phyloP scores from a whole-genome alignment of 306 rosid species.

The Vigna reflexopilosa region DNA sequence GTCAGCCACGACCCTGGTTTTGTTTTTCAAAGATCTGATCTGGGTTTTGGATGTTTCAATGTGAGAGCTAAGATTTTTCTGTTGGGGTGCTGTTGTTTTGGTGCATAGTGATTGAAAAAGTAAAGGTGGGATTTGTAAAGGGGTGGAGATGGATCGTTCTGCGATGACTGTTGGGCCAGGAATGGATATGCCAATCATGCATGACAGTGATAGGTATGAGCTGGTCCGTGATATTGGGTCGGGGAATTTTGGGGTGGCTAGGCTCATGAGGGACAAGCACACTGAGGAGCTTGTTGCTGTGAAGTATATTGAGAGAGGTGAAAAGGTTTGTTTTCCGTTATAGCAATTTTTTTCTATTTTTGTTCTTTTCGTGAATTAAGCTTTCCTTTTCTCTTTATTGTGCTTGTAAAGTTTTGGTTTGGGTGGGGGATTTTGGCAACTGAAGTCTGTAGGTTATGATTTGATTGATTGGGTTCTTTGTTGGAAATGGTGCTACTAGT shows the following conservation, averaged over 20 bases:
- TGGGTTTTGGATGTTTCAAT: conserved; percentile 42
- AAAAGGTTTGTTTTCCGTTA: conserved; percentile 78
- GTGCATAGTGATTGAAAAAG: conserved; percentile 21
- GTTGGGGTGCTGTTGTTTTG: conserved; percentile 22
- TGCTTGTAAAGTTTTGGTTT: conserved; percentile 2
- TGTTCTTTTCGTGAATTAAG: background rate
- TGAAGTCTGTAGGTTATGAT: background rate
- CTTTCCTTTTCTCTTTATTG: background rate
- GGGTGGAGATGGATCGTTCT: conserved; percentile 64
- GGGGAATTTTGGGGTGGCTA: conserved; percentile 96
- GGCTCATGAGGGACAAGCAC: conserved; percentile 89
- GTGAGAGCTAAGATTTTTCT: conserved; percentile 37
- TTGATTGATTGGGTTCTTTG: conserved; percentile 26
- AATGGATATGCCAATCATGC: conserved; percentile 92
- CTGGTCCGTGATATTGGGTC: conserved; percentile 92
- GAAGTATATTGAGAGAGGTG: conserved; percentile 99
- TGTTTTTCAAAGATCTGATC: conserved; percentile 47
- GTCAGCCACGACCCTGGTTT: conserved; percentile 45
- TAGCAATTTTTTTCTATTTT: conserved; percentile 10
- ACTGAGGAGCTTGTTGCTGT: conserved; percentile 91
- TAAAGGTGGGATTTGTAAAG: conserved; percentile 20
- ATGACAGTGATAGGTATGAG: conserved; percentile 90
- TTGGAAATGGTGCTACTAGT: background rate
- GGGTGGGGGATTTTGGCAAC: conserved; percentile 30
- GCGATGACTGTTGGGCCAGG: conserved; percentile 69